Conservation (phyloP, 495 filamentous ascomycete species). For the Penicillium paradoxum region DNA sequence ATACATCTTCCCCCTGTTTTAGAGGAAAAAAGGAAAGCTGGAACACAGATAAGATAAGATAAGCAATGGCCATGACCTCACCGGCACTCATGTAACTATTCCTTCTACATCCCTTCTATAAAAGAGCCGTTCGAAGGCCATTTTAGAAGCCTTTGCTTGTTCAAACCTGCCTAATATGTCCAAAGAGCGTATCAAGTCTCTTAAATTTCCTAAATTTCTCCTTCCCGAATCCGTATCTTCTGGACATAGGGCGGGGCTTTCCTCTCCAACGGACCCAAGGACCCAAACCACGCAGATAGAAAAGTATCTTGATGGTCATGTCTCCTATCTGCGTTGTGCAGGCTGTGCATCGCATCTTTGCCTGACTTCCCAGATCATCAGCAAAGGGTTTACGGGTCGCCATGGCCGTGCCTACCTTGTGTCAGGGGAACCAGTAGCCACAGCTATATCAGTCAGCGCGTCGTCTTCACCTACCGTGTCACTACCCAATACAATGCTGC, state of each 20-base stretch:
- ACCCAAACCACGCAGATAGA: conserved; percentile 11
- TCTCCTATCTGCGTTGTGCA: conserved; percentile 65
- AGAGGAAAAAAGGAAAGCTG: too few species aligned
- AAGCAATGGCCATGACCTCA: neutral
- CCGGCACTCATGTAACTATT: neutral
- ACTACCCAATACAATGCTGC: conserved; percentile 53
- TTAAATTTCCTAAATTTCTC: conserved; percentile 45
- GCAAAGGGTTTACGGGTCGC: conserved; percentile 90
- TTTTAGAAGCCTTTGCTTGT: neutral
- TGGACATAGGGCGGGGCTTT: conserved; percentile 24
- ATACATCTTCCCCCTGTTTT: neutral
- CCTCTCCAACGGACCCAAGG: conserved; percentile 12
- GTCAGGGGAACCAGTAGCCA: conserved; percentile 34
- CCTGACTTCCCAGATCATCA: conserved; percentile 72
- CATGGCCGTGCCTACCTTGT: conserved; percentile 91
- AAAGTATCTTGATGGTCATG: conserved; percentile 45
- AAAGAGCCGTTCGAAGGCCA: neutral
- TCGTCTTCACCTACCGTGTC: conserved; percentile 30
- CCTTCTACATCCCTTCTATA: neutral
- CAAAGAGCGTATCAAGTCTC: conserved; percentile 10
- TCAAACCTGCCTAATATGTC: conserved; percentile 4
- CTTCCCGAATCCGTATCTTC: conserved; percentile 47
- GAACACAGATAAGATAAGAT: neutral
- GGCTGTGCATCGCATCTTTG: conserved; percentile 72
- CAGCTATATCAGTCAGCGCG: conserved; percentile 27